phyloP scores from a whole-genome alignment of 2,329 filamentous ascomycete genomes.

The Hypomyces perniciosus region DNA sequence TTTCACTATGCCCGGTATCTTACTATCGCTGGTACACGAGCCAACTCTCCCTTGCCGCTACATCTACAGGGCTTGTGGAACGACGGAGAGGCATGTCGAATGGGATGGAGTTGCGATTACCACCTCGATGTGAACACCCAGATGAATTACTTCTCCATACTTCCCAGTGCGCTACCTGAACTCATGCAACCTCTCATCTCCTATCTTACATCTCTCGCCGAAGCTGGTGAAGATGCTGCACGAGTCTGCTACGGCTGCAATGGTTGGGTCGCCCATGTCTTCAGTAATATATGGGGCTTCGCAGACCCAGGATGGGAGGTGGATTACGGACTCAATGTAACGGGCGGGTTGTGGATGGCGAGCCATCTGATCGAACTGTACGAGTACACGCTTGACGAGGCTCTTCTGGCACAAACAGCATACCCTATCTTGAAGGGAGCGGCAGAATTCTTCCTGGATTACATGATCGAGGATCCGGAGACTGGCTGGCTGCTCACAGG shows the following conservation, averaged over 20 bases:
- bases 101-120: slow-evolving; percentile 13
- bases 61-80: slow-evolving; percentile 11
- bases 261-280: slow-evolving; percentile 12
- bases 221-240: slow-evolving; percentile 1
- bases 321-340: slow-evolving; percentile 9
- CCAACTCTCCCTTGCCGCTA: slow-evolving; percentile 7
- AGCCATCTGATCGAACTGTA: slow-evolving; percentile 7
- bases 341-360: slow-evolving; percentile 11
- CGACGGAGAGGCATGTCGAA: slow-evolving; percentile 11
- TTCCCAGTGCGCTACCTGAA: slow-evolving; percentile 5
- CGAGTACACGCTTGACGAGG: slow-evolving; percentile 9
- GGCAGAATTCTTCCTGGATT: slow-evolving; percentile 10
- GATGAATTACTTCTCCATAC: slow-evolving; percentile 10
- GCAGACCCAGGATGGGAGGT: slow-evolving; percentile 11
- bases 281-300: slow-evolving; percentile 10
- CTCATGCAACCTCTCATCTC: slow-evolving; percentile 7
- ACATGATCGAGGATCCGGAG: slow-evolving; percentile 11
- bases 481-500: slow-evolving; percentile 10
- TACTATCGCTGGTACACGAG: slow-evolving; percentile 9
- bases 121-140: slow-evolving; percentile 12
- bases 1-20: slow-evolving; percentile 11
- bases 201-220: not conserved
- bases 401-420: not conserved
- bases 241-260: slow-evolving; percentile 5
- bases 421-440: slow-evolving; percentile 4